These are phyloP conservation scores for Tuber aestivum DNA, from an alignment of 495 filamentous ascomycete species.

Conservation along the genomic window DNA sequence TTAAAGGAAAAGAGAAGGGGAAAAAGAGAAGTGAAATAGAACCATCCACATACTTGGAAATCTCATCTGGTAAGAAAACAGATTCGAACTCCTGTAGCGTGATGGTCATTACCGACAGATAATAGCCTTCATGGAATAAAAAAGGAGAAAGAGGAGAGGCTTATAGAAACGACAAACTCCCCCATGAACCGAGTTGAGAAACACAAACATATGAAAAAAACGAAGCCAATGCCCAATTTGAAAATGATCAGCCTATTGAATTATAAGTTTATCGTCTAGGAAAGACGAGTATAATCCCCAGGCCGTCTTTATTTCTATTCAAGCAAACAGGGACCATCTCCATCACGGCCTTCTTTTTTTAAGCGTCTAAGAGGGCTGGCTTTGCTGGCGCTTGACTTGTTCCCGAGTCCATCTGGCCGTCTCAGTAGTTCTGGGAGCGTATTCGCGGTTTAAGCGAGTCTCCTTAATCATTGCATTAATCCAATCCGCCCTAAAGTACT, in stretches of 20 bases:
- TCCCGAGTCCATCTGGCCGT: constrained; percentile 96
- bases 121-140: constrained; percentile 25
- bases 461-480: constrained; percentile 80
- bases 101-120: constrained; percentile 30
- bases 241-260: constrained; percentile 33
- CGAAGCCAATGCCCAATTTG: constrained; percentile 39
- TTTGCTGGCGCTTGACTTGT: constrained; percentile 83
- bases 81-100: constrained; percentile 24
- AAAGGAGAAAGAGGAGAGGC: constrained; percentile 32
- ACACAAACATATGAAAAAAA: constrained; percentile 40
- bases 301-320: constrained; percentile 33
- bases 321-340: constrained; percentile 29
- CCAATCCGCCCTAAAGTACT: constrained; percentile 86
- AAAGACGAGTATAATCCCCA: constrained; percentile 32
- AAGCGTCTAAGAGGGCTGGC: constrained; percentile 34
- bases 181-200: constrained; percentile 39
- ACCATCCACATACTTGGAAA: constrained; percentile 17
- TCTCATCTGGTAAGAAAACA: constrained; percentile 31
- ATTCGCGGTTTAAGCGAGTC: constrained; percentile 76
- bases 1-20: constrained; percentile 31
- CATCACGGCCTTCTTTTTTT: constrained; percentile 18
- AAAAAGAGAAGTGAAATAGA: constrained; percentile 27
- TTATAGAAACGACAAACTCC: constrained; percentile 40
- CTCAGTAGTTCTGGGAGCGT: constrained; percentile 72
- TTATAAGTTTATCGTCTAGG: constrained; percentile 37